Base-by-base conservation (phyloP, 1,139 yeast genomes). In the Hyphopichia khmerensis region DNA sequence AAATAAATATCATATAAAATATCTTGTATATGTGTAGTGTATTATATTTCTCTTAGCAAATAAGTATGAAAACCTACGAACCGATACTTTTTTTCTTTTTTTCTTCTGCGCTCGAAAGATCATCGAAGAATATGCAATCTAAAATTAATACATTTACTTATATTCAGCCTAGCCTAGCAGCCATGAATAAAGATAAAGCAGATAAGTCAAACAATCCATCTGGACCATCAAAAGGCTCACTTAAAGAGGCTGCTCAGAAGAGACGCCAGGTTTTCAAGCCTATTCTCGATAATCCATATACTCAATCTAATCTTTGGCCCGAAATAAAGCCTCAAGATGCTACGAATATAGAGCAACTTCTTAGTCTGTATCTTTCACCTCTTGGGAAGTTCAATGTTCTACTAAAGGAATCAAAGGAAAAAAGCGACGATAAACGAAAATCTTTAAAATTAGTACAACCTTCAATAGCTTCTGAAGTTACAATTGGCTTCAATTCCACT, bases 191-290 rank as follows among this genome's bases (percentile, higher is more conserved):
- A 26, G 36, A 39, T 8, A 47, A 42, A 33, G 26, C n/a, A 13
- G 45, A 27, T 27, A 27, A 43, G 33, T 36, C 40, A 7, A 26
- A 36, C 8, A 45, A 42, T 30, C 43, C 3, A 9, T 6, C 4
- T 5, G 34, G 34, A 6, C 38, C 51, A 11, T 37, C 48, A 1
- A 45, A 50, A 9, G 67, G 65, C 11, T 70, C 78, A 0, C 46
- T 73, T 4, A 69, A 74, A 45, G 76, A 69, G 38, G 48, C 66
- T 3, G 80, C 75, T 40, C 62, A 61, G 42, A 75, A 72, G 48
- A 65, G 76, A 41, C 64, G 73, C 41, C 80, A 78, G 46, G 78
- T 80, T 3, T 79, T 77, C 57, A 82, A 80, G 53, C 85, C 87
- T 0, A 67, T 82, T 4, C 64, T 82, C 17, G 82, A 81, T 31